phyloP scores from a whole-genome alignment of 2,329 filamentous ascomycete genomes.

The Xylariaceae sp. region DNA sequence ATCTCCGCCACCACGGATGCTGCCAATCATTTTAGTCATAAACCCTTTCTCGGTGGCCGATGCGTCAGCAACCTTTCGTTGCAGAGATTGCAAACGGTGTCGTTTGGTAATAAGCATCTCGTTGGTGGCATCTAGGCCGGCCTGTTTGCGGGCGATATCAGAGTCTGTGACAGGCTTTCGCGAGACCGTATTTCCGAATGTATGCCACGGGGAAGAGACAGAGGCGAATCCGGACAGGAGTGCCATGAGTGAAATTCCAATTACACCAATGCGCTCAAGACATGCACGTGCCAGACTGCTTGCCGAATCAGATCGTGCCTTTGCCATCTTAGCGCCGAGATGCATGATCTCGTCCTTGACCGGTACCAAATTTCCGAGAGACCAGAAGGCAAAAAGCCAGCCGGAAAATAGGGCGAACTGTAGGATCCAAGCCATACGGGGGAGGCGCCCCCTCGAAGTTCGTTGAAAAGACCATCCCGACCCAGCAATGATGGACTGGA shows the following conservation, averaged over 20 bases:
- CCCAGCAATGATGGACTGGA: conserved; percentile 59
- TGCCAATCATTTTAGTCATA: conserved; percentile 69
- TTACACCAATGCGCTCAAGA: conserved; percentile 71
- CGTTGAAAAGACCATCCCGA: conserved; percentile 61
- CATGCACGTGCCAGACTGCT: conserved; percentile 49
- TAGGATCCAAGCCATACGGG: conserved; percentile 60
- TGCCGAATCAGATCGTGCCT: conserved; percentile 36
- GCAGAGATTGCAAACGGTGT: conserved; percentile 65
- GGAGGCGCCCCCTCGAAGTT: conserved; percentile 51
- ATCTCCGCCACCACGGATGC: conserved; percentile 62
- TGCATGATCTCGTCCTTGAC: conserved; percentile 38
- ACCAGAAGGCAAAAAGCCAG: conserved; percentile 78
- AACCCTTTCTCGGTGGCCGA: conserved; percentile 52
- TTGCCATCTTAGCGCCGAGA: conserved; percentile 36
- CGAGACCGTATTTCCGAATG: conserved; percentile 60
- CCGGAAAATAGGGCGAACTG: conserved; percentile 57
- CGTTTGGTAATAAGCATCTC: conserved; percentile 76
- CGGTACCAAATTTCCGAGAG: conserved; percentile 61
- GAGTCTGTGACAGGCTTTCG: conserved; percentile 64
- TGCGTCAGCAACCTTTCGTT: conserved; percentile 52
- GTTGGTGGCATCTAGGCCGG: conserved; percentile 71
- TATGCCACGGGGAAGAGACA: conserved; percentile 84
- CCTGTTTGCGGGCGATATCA: conserved; percentile 72
- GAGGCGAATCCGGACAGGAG: conserved; percentile 84
- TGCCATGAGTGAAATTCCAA: conserved; percentile 83